Evolutionary conservation across 2,329 filamentous ascomycete species (phyloP).

Genomic region (Penicillium capsulatum): DNA sequence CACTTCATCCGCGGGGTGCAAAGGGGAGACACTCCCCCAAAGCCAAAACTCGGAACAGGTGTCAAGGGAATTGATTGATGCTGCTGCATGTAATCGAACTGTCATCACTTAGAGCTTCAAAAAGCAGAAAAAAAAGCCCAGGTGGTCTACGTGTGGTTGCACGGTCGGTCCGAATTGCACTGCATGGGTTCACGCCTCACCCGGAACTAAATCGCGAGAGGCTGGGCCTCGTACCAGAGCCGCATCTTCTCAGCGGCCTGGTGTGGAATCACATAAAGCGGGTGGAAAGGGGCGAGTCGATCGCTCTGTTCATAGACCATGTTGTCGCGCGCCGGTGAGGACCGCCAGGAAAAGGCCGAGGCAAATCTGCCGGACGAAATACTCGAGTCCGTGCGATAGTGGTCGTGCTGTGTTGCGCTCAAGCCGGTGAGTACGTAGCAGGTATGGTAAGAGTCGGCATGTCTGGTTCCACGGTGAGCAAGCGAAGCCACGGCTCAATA

Average conservation of each 20-base stretch:
- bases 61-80: too few relatives aligned
- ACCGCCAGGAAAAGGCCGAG: conserved; percentile 39
- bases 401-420: conserved; percentile 70
- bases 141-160: not conserved
- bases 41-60: too few relatives aligned
- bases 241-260: conserved; percentile 61
- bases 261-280: conserved; percentile 79
- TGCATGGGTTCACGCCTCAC: conserved; percentile 5
- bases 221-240: conserved; percentile 55
- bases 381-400: conserved; percentile 43
- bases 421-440: conserved; percentile 87
- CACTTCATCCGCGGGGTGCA: not conserved
- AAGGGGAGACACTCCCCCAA: too few relatives aligned
- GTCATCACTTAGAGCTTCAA: too few relatives aligned
- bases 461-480: conserved; percentile 45
- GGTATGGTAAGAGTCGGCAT: conserved; percentile 84
- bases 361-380: conserved; percentile 30
- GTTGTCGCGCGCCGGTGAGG: conserved; percentile 42
- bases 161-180: conserved; percentile 2
- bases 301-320: conserved; percentile 69
- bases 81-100: too few relatives aligned
- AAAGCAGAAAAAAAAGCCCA: not conserved
- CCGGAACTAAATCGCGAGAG: conserved; percentile 13
- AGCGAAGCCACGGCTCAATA: not conserved
- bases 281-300: conserved; percentile 67